These are phyloP conservation scores for Volvox carteri DNA, from an alignment of 163 green algal genomes.

Conservation along the genomic window DNA sequence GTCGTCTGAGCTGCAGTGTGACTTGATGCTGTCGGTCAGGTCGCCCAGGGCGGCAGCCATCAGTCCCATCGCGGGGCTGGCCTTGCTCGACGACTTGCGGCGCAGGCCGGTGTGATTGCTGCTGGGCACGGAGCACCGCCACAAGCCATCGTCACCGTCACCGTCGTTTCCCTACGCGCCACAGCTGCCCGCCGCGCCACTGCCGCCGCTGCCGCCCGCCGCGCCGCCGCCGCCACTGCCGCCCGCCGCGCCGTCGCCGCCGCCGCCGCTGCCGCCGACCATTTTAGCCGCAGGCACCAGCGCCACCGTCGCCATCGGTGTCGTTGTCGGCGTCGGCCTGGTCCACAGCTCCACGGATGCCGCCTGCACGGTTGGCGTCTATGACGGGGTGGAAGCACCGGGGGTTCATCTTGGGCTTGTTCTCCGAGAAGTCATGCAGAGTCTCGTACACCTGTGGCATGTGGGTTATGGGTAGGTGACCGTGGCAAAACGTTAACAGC, in stretches of 20 bases:
- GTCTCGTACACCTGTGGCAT: not conserved
- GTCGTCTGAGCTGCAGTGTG: not conserved
- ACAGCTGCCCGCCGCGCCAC: no score
- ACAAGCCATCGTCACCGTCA: not conserved
- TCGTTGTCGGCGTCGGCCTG: no score
- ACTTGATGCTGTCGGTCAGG: not conserved
- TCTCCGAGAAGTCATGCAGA: not conserved
- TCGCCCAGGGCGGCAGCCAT: not conserved
- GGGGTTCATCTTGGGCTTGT: not conserved
- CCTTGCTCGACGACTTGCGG: not conserved
- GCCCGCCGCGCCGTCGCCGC: not conserved
- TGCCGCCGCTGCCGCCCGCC: no score
- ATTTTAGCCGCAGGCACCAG: no score
- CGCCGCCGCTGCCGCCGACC: not conserved
- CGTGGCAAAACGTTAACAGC: not conserved
- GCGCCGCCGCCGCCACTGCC: no score
- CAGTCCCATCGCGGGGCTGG: not conserved
- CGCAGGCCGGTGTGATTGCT: not conserved
- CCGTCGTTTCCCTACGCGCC: not conserved
- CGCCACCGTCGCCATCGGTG: not conserved
- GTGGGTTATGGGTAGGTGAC: not conserved
- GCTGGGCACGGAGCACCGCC: not conserved
- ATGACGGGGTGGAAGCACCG: not conserved
- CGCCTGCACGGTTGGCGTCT: not conserved
- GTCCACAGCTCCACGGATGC: not conserved